Base-by-base conservation (phyloP, 306 rosid genomes). In the Malus asiatica region DNA sequence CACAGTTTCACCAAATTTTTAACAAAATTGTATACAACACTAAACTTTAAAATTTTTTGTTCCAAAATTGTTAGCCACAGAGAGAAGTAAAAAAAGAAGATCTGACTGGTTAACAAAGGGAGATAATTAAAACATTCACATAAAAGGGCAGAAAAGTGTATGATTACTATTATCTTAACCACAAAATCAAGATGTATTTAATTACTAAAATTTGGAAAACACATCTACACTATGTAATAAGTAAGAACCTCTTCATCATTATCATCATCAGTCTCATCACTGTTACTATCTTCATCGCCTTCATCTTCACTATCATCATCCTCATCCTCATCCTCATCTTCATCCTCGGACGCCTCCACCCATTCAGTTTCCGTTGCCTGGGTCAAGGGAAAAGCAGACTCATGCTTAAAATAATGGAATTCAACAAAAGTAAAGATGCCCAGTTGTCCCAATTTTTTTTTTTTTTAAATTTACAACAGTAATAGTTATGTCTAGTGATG, bases 291-390 rank as follows among this genome's bases (percentile, higher is more conserved):
- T 2, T 76, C 81, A 70, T 83, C 78, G 11, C 79, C 66, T 78
- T 85, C 93, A 51, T 87, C 93, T 52, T 85, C 96, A 44, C 72
- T 68, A 25, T 62, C 85, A 15, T 84, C 88, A 20, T 87, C 88
- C 0, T 83, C 97, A 20, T 85, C 94, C n/a, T 85, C 96, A 58
- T 85, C 95, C n/a, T 85, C 96, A 58, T 90, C 91, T 53, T 88
- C 91, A 30, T 87, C 97, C 69, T 92, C 97, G 3, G 96, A 91
- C 66, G 80, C 95, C 82, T 92, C 99, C 64, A 95, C 88, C 99
- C 99, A 95, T 87, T 95, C 99, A 75, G 99, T 88, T 79, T 88
- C 90, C 1, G 99, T 88, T 62, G 90, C 96, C 97, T 95, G 76
- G 58, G 60, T 81, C 69, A 60, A 78, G n/a, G 38, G 27, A 81